A percentile compares a stretch with the other conserved stretches of the same genome.
phyloP scores from a whole-genome alignment of 768 basidiomycete species.

The Pleurotus sapidus region DNA sequence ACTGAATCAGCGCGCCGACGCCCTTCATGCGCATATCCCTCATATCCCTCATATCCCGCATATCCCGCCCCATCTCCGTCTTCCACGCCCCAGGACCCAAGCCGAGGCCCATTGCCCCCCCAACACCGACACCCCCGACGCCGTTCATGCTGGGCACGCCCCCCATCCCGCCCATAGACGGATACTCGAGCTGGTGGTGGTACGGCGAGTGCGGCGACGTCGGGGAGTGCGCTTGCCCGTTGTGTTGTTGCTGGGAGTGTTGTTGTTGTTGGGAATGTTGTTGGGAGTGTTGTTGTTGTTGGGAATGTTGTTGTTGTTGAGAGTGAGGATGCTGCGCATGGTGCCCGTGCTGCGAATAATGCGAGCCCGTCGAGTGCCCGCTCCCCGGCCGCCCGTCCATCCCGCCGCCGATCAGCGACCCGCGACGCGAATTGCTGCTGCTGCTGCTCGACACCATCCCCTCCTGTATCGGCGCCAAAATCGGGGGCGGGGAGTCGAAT shows the following conservation, averaged over 20 bases:
- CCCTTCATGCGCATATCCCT: slow-evolving; percentile 34
- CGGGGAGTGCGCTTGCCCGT: slow-evolving; percentile 31
- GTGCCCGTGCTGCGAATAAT: too few species aligned
- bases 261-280: slow-evolving; percentile 26
- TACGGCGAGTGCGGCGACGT: too few species aligned
- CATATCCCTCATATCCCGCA: slow-evolving; percentile 32
- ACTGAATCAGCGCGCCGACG: slow-evolving; percentile 36
- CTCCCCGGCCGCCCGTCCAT: slow-evolving; percentile 5
- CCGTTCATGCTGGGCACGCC: neutral
- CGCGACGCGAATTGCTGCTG: slow-evolving; percentile 23
- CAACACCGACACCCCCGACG: too few species aligned
- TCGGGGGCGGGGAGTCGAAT: slow-evolving; percentile 53
- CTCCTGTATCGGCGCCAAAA: slow-evolving; percentile 54
- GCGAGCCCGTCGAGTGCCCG: neutral
- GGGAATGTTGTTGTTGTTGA: neutral
- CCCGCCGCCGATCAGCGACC: slow-evolving; percentile 11
- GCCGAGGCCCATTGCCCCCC: slow-evolving; percentile 20
- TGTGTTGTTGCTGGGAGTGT: slow-evolving; percentile 33
- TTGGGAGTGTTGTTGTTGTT: neutral
- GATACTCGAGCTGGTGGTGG: slow-evolving; percentile 9
- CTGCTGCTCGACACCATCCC: neutral
- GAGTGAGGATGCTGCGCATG: neutral
- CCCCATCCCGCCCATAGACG: slow-evolving; percentile 7
- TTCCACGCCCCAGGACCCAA: slow-evolving; percentile 45
- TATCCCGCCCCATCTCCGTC: slow-evolving; percentile 28